Conservation (phyloP, 2,329 filamentous ascomycete genomes). For the Fusarium nygamai region DNA sequence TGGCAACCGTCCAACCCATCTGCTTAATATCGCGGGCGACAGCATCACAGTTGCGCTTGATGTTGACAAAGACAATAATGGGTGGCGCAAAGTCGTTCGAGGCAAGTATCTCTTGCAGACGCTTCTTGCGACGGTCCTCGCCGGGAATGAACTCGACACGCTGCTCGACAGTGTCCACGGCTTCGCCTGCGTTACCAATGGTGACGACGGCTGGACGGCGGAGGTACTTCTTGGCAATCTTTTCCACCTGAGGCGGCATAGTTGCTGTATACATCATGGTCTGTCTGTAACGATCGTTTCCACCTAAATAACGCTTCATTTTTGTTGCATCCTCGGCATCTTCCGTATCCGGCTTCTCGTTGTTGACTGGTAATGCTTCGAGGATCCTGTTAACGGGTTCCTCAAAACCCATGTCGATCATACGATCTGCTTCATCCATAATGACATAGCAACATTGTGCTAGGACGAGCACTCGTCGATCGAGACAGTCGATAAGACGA, state of each 20-base stretch:
- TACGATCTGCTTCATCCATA: constrained; percentile 99
- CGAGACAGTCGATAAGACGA: constrained; percentile 96
- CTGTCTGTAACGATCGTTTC: constrained; percentile 85
- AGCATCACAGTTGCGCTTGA: constrained; percentile 98
- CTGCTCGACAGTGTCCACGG: constrained; percentile 97
- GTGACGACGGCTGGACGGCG: constrained; percentile 92
- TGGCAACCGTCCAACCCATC: constrained; percentile 91
- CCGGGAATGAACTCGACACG: constrained; percentile 90
- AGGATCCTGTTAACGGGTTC: constrained; percentile 98
- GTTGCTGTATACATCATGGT: constrained; percentile 99
- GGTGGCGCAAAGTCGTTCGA: constrained; percentile 84
- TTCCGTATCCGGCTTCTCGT: constrained; percentile 95
- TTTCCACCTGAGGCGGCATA: constrained; percentile 92
- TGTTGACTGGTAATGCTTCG: constrained; percentile 88
- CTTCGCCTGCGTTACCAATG: constrained; percentile 93
- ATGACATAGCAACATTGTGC: constrained; percentile 98
- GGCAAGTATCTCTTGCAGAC: constrained; percentile 87
- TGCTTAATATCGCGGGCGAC: constrained; percentile 93
- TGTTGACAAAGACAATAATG: constrained; percentile 99
- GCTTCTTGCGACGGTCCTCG: constrained; percentile 97
- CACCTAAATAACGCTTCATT: constrained; percentile 84
- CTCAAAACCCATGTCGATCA: constrained; percentile 99
- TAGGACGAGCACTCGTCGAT: constrained; percentile 88
- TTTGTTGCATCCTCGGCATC: constrained; percentile 85
- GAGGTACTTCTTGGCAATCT: constrained; percentile 96